Base-by-base conservation (phyloP, 2,329 filamentous ascomycete species). In the Beauveria asiatica region DNA sequence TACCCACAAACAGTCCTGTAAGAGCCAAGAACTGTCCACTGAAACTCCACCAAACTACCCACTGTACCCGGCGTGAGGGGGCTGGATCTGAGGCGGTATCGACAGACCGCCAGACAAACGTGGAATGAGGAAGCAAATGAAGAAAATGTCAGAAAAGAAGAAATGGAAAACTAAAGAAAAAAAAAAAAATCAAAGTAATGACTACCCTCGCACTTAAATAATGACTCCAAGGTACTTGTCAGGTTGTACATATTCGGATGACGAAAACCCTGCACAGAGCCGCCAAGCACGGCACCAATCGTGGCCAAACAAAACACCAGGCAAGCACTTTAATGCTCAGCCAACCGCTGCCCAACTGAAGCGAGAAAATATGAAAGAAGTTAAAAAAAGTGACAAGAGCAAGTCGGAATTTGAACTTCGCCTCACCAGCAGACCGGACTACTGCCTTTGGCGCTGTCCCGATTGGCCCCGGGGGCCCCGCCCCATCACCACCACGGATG, bases 251-350 rank as follows among this genome's bases (percentile, higher is more conserved):
- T 27, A n/a, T 37, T 5, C 5, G 33, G 13, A 37, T 5, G 25
- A 42, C 17, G 30, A n/a, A 45, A 44, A 44, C 45, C 39, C 17
- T 44, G 41, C 39, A 30, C 17, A 7, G 39, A 37, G 39, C 39
- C 25, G 39, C 53, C 27, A 2, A 37, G 30, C 49, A 41, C 76
- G 4, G 70, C 67, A 1, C 39, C 7, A 42, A n/a, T 42, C 17
- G 39, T n/a, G 17, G 39, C 39, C 39, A 42, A 42, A 42, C 39
- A 11, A 46, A 25, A 25, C 13, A 23, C 44, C 11, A 37, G 5
- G 33, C 21, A 46, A 21, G 19, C 21, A 46, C 44, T 46, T 23
- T 23, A 25, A 46, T 13, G 33, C 33, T 37, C 33, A 37, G 11
- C 33, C 44, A 46, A 46, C 19, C 19, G 44, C 11, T 46, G 44